These are phyloP conservation scores for Aleurites moluccanus DNA, from an alignment of 441 rosid genomes.

Conservation along the genomic window DNA sequence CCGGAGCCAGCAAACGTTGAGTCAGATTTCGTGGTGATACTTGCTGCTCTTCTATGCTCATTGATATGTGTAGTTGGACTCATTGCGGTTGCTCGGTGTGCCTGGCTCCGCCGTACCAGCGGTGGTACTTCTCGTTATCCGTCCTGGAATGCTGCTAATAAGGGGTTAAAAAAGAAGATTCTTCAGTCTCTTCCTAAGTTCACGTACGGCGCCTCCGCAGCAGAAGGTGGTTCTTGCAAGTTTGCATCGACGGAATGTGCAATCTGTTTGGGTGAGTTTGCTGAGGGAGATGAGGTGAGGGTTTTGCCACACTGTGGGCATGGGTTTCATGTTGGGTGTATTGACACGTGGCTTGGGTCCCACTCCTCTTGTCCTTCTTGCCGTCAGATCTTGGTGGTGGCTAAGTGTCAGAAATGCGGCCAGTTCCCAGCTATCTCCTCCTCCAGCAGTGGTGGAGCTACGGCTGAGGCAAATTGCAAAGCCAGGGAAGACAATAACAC, in stretches of 20 bases:
- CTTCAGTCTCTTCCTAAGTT: constrained; percentile 68
- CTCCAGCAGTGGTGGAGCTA: constrained; percentile 16
- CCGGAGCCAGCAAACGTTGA: constrained; percentile 45
- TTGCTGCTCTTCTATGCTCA: constrained; percentile 84
- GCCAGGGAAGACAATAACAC: constrained; percentile 35
- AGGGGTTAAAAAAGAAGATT: constrained; percentile 84
- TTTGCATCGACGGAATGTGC: constrained; percentile 59
- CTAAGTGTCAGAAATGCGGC: constrained; percentile 67
- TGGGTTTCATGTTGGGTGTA: constrained; percentile 78
- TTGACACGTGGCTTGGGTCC: constrained; percentile 85
- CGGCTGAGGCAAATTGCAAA: constrained; percentile 39
- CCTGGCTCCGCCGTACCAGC: constrained; percentile 65
- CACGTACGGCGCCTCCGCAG: constrained; percentile 39
- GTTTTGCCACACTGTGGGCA: constrained; percentile 86
- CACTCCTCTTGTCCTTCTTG: constrained; percentile 96
- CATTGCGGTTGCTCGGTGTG: constrained; percentile 66
- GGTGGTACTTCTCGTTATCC: constrained; percentile 20
- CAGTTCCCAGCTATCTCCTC: constrained; percentile 44
- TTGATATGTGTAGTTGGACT: constrained; percentile 73
- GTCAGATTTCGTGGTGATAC: constrained; percentile 74
- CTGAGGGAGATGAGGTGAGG: constrained; percentile 67
- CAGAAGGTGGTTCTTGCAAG: constrained; percentile 23
- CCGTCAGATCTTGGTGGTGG: constrained; percentile 69
- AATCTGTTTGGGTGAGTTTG: constrained; percentile 67
- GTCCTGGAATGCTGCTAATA: constrained; percentile 51